Conservation (phyloP, 73 alveolate genomes). For the Effrenium voratum region DNA sequence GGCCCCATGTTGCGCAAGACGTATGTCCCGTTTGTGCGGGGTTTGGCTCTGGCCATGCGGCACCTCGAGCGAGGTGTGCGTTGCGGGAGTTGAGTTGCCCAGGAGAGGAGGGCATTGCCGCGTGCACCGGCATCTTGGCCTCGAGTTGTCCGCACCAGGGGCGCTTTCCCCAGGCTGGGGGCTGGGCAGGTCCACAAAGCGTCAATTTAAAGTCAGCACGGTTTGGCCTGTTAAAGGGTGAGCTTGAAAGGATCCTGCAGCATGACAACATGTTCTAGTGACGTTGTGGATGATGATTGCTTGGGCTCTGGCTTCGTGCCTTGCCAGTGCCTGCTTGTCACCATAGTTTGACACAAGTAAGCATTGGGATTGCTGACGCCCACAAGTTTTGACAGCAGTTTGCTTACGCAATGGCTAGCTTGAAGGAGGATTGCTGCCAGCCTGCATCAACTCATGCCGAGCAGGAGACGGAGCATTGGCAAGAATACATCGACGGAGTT, state of each 20-base stretch:
- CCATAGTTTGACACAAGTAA: too few relatives aligned
- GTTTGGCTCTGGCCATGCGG: too few relatives aligned
- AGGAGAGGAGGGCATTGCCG: slow-evolving; percentile 81
- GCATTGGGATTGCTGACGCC: too few relatives aligned
- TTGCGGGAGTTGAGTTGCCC: too few relatives aligned
- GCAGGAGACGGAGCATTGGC: slow-evolving; percentile 92
- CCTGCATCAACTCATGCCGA: not conserved
- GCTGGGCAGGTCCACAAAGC: not conserved
- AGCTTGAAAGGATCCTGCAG: not conserved
- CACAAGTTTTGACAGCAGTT: too few relatives aligned
- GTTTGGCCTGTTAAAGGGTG: not conserved
- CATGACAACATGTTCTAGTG: not conserved
- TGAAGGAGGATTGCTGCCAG: not conserved
- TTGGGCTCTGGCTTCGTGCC: too few relatives aligned
- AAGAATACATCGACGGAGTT: slow-evolving; percentile 47
- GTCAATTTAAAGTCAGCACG: not conserved
- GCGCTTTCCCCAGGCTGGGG: slow-evolving; percentile 61
- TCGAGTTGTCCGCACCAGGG: slow-evolving; percentile 66
- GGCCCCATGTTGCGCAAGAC: too few relatives aligned
- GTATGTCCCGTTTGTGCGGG: too few relatives aligned
- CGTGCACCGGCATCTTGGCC: slow-evolving; percentile 61
- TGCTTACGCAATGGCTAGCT: too few relatives aligned
- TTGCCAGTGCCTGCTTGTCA: too few relatives aligned
- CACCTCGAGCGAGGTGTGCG: too few relatives aligned
- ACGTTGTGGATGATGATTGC: too few relatives aligned